Conservation (phyloP, 225 moss, liverwort and hornwort genomes). For the Marchantia paleacea region DNA sequence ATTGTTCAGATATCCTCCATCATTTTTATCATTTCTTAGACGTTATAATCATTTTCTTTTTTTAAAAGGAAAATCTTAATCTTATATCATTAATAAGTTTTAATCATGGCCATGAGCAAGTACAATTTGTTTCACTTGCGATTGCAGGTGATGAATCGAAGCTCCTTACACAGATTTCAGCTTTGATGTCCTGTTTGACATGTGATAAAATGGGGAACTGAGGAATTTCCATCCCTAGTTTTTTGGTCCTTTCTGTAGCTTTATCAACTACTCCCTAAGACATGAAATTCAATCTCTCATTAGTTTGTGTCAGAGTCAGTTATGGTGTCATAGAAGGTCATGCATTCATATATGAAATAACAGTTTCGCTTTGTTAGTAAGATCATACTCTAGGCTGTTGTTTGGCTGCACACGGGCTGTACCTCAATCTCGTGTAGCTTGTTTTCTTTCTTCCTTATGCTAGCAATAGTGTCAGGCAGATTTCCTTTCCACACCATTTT, state of each 20-base stretch:
- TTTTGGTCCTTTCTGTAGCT: constrained; percentile 17
- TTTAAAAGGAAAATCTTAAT: no score
- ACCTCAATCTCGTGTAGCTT: constrained; percentile 32
- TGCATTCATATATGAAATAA: no score
- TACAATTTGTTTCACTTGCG: no score
- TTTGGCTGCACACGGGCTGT: background rate
- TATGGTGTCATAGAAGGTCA: no score
- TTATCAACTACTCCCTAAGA: constrained; percentile 30
- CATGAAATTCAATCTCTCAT: background rate
- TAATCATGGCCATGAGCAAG: no score
- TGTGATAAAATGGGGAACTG: constrained; percentile 23
- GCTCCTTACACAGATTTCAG: constrained; percentile 14
- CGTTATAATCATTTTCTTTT: no score
- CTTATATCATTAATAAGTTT: no score
- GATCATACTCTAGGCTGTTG: no score
- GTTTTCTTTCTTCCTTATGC: constrained; percentile 20
- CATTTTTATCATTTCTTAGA: no score
- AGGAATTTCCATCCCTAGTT: constrained; percentile 19
- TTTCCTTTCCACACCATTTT: constrained; percentile 26
- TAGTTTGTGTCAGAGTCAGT: no score
- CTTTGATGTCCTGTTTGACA: constrained; percentile 23
- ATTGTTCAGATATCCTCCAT: no score
- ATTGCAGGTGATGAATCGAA: background rate
- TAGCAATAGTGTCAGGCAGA: constrained; percentile 4
- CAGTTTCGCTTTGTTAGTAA: no score